Evolutionary conservation across 352 stramenopile genomes (phyloP).

Genomic region (Phytophthora ramorum): DNA sequence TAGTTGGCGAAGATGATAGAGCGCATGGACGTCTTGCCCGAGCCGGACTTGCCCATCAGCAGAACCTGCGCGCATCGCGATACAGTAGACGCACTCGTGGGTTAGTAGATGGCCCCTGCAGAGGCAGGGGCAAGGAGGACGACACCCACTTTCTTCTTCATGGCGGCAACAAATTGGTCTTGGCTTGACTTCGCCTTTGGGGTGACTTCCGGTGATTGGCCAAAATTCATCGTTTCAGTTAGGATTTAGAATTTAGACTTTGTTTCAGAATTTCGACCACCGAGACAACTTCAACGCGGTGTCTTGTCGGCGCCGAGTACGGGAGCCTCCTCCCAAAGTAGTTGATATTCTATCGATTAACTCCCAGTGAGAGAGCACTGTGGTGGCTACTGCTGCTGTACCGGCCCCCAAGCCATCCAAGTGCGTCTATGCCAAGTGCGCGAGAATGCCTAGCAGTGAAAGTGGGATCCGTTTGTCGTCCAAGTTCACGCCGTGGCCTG

Average conservation of each 20-base stretch:
- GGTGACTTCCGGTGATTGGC: no score
- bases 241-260: background rate
- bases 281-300: background rate
- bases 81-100: background rate
- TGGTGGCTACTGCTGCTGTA: no score
- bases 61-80: constrained; percentile 77
- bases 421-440: no score
- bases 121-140: background rate
- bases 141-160: constrained; percentile 68
- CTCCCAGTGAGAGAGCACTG: no score
- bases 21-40: constrained; percentile 99
- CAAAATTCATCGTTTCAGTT: no score
- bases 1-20: constrained; percentile 99
- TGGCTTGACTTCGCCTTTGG: background rate
- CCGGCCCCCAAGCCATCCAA: no score
- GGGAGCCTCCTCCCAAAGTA: no score
- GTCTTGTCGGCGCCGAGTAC: no score
- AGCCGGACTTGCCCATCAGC: constrained; percentile 96
- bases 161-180: constrained; percentile 15
- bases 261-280: background rate
- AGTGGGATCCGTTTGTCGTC: background rate
- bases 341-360: no score
- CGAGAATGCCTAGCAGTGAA: background rate
- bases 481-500: no score
- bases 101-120: background rate